These are phyloP conservation scores for Podospora anserina DNA, from an alignment of 495 filamentous ascomycete species.

Conservation along the genomic window DNA sequence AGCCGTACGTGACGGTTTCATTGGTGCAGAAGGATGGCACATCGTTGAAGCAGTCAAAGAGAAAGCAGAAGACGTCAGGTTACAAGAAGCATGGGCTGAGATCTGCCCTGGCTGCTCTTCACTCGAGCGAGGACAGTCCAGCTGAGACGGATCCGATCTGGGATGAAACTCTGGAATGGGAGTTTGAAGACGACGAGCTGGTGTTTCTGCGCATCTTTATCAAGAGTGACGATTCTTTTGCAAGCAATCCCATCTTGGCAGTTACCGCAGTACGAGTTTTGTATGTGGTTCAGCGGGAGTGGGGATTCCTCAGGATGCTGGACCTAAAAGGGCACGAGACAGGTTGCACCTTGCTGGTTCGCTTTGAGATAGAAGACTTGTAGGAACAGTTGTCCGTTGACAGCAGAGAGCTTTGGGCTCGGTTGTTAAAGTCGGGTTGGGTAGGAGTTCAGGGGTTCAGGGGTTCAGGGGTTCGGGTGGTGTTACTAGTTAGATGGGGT, in stretches of 20 bases:
- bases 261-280: slow-evolving; percentile 46
- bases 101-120: slow-evolving; percentile 28
- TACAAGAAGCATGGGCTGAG: slow-evolving; percentile 48
- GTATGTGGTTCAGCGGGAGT: slow-evolving; percentile 45
- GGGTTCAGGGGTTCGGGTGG: no score
- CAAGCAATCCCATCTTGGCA: slow-evolving; percentile 47
- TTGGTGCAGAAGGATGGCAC: slow-evolving; percentile 40
- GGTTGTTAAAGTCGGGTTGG: no score
- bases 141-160: slow-evolving; percentile 47
- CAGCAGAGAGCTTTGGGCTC: no score
- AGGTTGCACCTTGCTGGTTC: slow-evolving; percentile 48
- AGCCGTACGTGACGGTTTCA: slow-evolving; percentile 54
- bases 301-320: slow-evolving; percentile 53
- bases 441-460: no score
- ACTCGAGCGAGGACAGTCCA: slow-evolving; percentile 25
- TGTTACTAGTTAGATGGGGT: no score
- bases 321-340: slow-evolving; percentile 54
- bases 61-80: slow-evolving; percentile 50
- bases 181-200: slow-evolving; percentile 53
- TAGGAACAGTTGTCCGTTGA: not conserved
- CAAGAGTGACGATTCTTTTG: slow-evolving; percentile 53
- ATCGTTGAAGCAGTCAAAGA: slow-evolving; percentile 30
- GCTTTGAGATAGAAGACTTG: slow-evolving; percentile 43
- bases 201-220: slow-evolving; percentile 52
- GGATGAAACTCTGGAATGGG: slow-evolving; percentile 53